phyloP scores from a whole-genome alignment of 2,329 filamentous ascomycete genomes.

The Myriosclerotinia curreyana region DNA sequence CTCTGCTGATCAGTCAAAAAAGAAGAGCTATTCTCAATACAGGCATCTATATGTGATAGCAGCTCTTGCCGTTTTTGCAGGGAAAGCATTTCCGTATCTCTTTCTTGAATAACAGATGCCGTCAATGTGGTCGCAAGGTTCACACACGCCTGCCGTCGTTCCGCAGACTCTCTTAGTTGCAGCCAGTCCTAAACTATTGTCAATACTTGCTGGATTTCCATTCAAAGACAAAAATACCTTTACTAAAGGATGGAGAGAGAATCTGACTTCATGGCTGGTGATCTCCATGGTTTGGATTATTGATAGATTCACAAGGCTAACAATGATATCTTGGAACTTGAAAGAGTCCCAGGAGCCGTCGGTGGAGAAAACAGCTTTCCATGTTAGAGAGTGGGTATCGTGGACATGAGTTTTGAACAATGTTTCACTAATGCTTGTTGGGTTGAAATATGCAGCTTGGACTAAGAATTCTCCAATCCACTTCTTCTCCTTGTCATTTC shows the following conservation, averaged over 20 bases:
- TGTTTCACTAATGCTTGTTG: slow-evolving; percentile 16
- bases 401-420: neutral
- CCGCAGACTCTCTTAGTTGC: slow-evolving; percentile 3
- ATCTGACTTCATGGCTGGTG: slow-evolving; percentile 15
- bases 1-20: slow-evolving; percentile 12
- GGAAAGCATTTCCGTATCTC: slow-evolving; percentile 3
- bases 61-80: slow-evolving; percentile 14
- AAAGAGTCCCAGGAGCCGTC: slow-evolving; percentile 28
- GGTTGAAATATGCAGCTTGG: slow-evolving; percentile 31
- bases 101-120: slow-evolving; percentile 6
- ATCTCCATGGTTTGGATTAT: slow-evolving; percentile 26
- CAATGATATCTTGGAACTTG: slow-evolving; percentile 26
- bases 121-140: neutral
- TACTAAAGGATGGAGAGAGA: slow-evolving; percentile 32
- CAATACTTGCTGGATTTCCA: slow-evolving; percentile 7
- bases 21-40: slow-evolving; percentile 7
- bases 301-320: slow-evolving; percentile 28
- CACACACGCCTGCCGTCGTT: neutral
- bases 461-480: slow-evolving; percentile 26
- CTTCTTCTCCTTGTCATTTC: slow-evolving; percentile 11
- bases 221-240: slow-evolving; percentile 21
- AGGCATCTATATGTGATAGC: slow-evolving; percentile 16
- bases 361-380: slow-evolving; percentile 4
- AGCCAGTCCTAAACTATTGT: slow-evolving; percentile 10
- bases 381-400: neutral